Evolutionary conservation across 768 basidiomycete genomes (phyloP).

Genomic region (Psilocybe tampanensis): DNA sequence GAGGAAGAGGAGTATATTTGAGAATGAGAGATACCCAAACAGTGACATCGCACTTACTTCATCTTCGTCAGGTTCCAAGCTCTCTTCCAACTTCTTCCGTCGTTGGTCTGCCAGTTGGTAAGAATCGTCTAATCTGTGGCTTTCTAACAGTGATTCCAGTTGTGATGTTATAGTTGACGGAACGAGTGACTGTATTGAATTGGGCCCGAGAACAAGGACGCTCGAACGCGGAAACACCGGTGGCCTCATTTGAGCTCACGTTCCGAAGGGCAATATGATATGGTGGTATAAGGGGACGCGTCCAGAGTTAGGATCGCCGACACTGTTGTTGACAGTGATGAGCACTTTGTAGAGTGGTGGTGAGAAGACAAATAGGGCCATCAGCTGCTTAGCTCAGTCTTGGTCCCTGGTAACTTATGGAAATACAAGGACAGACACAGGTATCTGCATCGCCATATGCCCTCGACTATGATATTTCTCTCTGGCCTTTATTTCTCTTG

Average conservation of each 20-base stretch:
- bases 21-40: neutral
- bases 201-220: slow-evolving; percentile 62
- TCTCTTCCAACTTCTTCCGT: slow-evolving; percentile 56
- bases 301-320: neutral
- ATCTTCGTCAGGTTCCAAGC: slow-evolving; percentile 52
- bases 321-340: neutral
- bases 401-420: neutral
- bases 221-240: slow-evolving; percentile 66
- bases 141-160: slow-evolving; percentile 66
- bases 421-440: slow-evolving; percentile 4
- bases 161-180: slow-evolving; percentile 75
- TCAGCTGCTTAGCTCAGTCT: slow-evolving; percentile 1
- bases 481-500: neutral
- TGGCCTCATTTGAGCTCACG: slow-evolving; percentile 15
- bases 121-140: slow-evolving; percentile 66
- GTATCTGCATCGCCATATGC: slow-evolving; percentile 7
- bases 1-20: neutral
- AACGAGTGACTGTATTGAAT: slow-evolving; percentile 65
- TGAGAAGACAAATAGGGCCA: slow-evolving; percentile 1
- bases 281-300: neutral
- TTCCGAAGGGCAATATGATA: neutral
- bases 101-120: slow-evolving; percentile 62
- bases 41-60: slow-evolving; percentile 42
- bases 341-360: neutral
- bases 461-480: neutral